Evolutionary conservation across 495 filamentous ascomycete genomes (phyloP), one percentile per base, ranked within the genome.

Genomic region (Trichoderma reesei): DNA sequence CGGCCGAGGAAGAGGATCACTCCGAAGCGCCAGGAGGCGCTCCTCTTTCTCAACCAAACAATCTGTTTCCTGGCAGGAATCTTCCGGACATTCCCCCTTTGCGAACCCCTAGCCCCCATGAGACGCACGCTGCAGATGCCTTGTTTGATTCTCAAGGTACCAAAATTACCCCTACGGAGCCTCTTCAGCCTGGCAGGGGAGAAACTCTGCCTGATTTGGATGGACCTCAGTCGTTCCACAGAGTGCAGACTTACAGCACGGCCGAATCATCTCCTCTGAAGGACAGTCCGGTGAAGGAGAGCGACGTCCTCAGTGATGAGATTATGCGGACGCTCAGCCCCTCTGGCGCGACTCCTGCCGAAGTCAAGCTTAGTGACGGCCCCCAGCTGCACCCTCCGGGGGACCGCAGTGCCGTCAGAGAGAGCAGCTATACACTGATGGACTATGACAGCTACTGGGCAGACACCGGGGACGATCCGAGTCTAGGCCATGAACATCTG

Each of bases 261-360:
- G 74, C 78, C 18, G 82, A 79, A 1, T 73, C 80, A 13, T 78
- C 87, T 60, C 76, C 78, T 2, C 81, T 90, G 62, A 63, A 56
- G 18, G 51, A 56, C 26, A 56, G 51, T 10, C 51, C 51, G 0
- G 9, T 56, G 20, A 82, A 86, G 41, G 89, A 95, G 67, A 92
- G 82, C 67, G 91, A 96, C 65, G 81, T 85, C 61, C 73, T 95
- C 60, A 77, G 87, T 37, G 87, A 91, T 66, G 91, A 96, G 67
- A 95, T 95, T 41, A 89, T 92, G 34, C 84, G 83, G 41, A 88
- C 85, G n/a, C 73, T 94, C 13, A 91, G 82, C 67, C 81, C 85
- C 10, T 71, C 66, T 0, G 61, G 67, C 11, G 48, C 69, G 36
- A 61, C 64, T n/a, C 38, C 44, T 31, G 56, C 65, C 9, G 61